Base-by-base conservation (phyloP, 345 rosid genomes). In the Eucalyptus microcorys region DNA sequence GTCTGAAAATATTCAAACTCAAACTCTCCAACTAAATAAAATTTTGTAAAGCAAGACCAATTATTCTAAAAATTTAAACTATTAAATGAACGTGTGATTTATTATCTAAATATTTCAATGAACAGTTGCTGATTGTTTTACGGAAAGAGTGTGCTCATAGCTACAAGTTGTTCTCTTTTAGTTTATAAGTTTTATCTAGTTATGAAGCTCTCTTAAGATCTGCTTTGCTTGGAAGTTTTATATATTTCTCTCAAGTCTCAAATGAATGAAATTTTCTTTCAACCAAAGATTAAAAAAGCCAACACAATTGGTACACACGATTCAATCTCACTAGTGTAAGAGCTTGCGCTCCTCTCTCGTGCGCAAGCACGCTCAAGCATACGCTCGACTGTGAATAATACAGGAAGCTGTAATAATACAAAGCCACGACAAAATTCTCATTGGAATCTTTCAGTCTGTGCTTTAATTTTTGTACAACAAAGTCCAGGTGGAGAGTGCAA, bases 401-500 rank as follows among this genome's bases (percentile, higher is more conserved):
- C 47, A 76, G 27, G 47, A 21, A 76, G 83, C 59, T 13, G 59
- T 86, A 85, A 30, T 6, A 52, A 32, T 10, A 50, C 87, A n/a
- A 26, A 85, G 59, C 10, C 49, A 89, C 85, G 87, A 91, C 87
- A 57, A 87, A 87, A 55, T 52, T 49, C 87, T 53, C 68, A 76
- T 76, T 76, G 83, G 24, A 37, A 76, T 22, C 83, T 76, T 64
- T 76, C 85, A 30, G 83, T 76, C 42, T 64, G 55, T 32, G 10
- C 64, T 87, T 61, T 79, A 49, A 27, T 64, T 91, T 93, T 92
- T 66, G 91, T 92, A 93, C 92, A 86, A 40, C 88, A 92, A 92
- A 93, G 90, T 59, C 83, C 40, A 89, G 90, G 92, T 88, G 92
- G 91, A 80, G 91, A 81, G 88, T 57, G 88, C 88, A 76, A 76